These are phyloP conservation scores for Litsea cubeba DNA, from an alignment of 164 flowering plant genomes.

Conservation along the genomic window DNA sequence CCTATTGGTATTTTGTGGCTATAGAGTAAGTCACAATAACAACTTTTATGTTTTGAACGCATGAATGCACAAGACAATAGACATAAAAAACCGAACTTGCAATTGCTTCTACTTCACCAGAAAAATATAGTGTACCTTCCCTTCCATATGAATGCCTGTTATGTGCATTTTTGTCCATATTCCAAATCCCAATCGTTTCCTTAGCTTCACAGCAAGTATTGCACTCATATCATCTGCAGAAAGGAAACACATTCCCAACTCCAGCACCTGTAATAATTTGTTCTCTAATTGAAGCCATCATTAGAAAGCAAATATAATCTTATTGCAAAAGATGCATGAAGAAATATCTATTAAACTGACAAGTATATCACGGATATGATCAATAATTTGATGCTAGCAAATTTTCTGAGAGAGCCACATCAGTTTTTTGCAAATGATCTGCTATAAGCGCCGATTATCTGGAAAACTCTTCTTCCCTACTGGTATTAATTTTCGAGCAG, in stretches of 20 bases:
- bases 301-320: background rate
- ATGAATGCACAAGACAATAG: background rate
- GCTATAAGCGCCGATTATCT: no score
- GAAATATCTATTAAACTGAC: background rate
- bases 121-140: constrained; percentile 55
- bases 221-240: constrained; percentile 96
- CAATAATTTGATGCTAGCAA: background rate
- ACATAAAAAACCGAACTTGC: background rate
- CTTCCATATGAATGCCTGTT: constrained; percentile 94
- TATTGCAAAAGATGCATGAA: background rate
- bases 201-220: constrained; percentile 73
- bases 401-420: background rate
- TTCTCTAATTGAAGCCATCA: background rate
- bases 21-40: background rate
- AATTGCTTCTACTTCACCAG: background rate
- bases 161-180: constrained; percentile 85
- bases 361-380: background rate
- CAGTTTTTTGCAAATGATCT: background rate
- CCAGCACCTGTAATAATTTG: constrained; percentile 60
- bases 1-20: background rate
- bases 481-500: no score
- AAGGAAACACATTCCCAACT: constrained; percentile 88
- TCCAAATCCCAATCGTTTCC: constrained; percentile 89
- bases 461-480: no score
- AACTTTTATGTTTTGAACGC: background rate